Evolutionary conservation across 2,329 filamentous ascomycete genomes (phyloP).

Genomic region (Fusarium temperatum): DNA sequence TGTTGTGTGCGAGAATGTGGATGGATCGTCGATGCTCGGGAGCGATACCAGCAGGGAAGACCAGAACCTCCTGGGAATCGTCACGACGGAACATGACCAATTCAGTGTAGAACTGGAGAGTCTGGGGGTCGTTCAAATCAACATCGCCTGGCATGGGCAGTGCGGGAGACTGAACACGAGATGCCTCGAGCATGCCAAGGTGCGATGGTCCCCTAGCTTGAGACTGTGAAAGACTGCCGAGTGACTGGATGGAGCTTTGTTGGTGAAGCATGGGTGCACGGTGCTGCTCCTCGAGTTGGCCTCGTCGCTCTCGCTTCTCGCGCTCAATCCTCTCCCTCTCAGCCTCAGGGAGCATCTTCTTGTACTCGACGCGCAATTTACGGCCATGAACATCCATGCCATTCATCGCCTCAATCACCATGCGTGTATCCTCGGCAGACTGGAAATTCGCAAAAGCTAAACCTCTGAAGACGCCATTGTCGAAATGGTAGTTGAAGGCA

Average conservation of each 20-base stretch:
- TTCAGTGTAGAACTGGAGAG: conserved; percentile 89
- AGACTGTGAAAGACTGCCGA: conserved; percentile 72
- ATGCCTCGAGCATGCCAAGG: conserved; percentile 51
- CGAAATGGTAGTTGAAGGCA: conserved; percentile 99
- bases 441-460: conserved; percentile 99
- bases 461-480: conserved; percentile 95
- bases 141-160: conserved; percentile 64
- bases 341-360: conserved; percentile 97
- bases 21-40: conserved; percentile 89
- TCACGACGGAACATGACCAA: conserved; percentile 89
- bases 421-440: conserved; percentile 89
- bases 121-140: conserved; percentile 90
- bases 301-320: conserved; percentile 94
- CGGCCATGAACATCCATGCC: conserved; percentile 94
- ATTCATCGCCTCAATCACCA: conserved; percentile 93
- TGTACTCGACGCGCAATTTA: conserved; percentile 96
- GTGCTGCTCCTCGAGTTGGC: conserved; percentile 97
- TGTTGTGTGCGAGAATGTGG: conserved; percentile 93
- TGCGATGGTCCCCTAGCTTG: conserved; percentile 61
- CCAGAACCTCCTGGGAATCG: conserved; percentile 77
- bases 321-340: conserved; percentile 96
- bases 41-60: conserved; percentile 82
- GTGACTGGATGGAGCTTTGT: conserved; percentile 86
- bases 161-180: conserved; percentile 1
- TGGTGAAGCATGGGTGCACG: conserved; percentile 80